A percentile compares a stretch with the other conserved stretches of the same genome.
phyloP scores from a whole-genome alignment of 1,139 yeast species.

The Taphrina deformans region DNA sequence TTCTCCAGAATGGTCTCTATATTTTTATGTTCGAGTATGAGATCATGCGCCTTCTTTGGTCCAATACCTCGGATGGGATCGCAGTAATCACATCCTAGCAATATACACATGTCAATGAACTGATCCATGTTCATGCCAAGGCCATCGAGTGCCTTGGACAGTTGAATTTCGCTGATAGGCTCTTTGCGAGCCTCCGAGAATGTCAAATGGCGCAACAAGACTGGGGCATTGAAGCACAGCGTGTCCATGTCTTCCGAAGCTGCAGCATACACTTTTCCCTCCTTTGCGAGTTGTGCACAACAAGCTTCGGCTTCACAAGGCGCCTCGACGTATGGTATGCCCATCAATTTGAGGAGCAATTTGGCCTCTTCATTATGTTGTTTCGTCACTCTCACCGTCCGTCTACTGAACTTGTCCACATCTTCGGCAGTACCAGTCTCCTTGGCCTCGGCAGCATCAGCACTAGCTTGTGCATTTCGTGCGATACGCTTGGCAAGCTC shows the following conservation, averaged over 20 bases:
- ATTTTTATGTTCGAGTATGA: slow-evolving; percentile 80
- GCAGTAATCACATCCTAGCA: slow-evolving; percentile 95
- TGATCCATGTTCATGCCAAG: slow-evolving; percentile 69
- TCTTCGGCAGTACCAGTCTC: slow-evolving; percentile 82
- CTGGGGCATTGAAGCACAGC: slow-evolving; percentile 83
- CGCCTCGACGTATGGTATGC: slow-evolving; percentile 87
- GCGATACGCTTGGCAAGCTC: slow-evolving; percentile 83
- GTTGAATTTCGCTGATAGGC: slow-evolving; percentile 83
- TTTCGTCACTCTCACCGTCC: slow-evolving; percentile 82
- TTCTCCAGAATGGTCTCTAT: slow-evolving; percentile 66
- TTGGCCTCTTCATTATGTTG: slow-evolving; percentile 96
- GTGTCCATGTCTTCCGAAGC: slow-evolving; percentile 99
- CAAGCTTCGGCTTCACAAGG: slow-evolving; percentile 99
- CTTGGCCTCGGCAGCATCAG: slow-evolving; percentile 69
- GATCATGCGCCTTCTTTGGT: slow-evolving; percentile 86
- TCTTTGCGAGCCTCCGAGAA: slow-evolving; percentile 90
- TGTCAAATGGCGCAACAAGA: slow-evolving; percentile 79
- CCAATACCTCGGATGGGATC: slow-evolving; percentile 95
- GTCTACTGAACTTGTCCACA: slow-evolving; percentile 70
- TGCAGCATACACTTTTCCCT: slow-evolving; percentile 81
- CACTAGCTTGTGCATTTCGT: slow-evolving; percentile 76
- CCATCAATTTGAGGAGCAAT: slow-evolving; percentile 76
- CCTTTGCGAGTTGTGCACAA: slow-evolving; percentile 87
- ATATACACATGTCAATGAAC: slow-evolving; percentile 86
- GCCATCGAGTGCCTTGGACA: slow-evolving; percentile 69